phyloP scores from a whole-genome alignment of 805 yeast genomes.

The Brettanomyces naardenensis region DNA sequence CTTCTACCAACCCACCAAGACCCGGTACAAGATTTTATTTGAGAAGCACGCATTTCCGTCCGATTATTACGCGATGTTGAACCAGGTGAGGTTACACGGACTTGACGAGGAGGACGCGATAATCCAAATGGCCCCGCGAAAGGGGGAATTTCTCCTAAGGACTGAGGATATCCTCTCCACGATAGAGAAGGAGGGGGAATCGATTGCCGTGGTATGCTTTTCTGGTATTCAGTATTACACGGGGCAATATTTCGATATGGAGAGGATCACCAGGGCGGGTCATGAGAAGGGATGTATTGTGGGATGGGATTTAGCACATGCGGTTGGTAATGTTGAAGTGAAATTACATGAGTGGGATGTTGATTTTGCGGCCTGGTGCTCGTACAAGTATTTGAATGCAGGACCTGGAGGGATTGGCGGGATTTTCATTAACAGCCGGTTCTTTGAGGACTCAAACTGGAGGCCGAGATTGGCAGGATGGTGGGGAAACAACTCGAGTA shows the following conservation, averaged over 20 bases:
- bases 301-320: conserved; percentile 97
- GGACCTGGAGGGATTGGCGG: conserved; percentile 97
- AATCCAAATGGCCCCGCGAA: conserved; percentile 55
- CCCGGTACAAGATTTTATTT: conserved; percentile 62
- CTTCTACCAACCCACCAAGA: conserved; percentile 57
- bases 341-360: conserved; percentile 80
- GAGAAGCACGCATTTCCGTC: conserved; percentile 90
- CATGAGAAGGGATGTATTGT: conserved; percentile 46
- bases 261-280: conserved; percentile 56
- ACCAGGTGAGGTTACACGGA: conserved; percentile 60
- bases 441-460: conserved; percentile 20
- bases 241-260: conserved; percentile 79
- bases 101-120: conserved; percentile 44
- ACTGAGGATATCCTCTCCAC: conserved; percentile 55
- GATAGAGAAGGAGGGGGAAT: conserved; percentile 49
- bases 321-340: conserved; percentile 79
- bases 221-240: conserved; percentile 91
- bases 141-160: conserved; percentile 45
- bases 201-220: conserved; percentile 65
- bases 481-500: conserved; percentile 83
- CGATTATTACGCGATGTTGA: conserved; percentile 78
- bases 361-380: conserved; percentile 93
- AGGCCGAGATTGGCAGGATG: conserved; percentile 84
- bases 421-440: conserved; percentile 59
- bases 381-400: conserved; percentile 82